Conservation (phyloP, 768 basidiomycete species). For the Neoboletus brunneissimus region DNA sequence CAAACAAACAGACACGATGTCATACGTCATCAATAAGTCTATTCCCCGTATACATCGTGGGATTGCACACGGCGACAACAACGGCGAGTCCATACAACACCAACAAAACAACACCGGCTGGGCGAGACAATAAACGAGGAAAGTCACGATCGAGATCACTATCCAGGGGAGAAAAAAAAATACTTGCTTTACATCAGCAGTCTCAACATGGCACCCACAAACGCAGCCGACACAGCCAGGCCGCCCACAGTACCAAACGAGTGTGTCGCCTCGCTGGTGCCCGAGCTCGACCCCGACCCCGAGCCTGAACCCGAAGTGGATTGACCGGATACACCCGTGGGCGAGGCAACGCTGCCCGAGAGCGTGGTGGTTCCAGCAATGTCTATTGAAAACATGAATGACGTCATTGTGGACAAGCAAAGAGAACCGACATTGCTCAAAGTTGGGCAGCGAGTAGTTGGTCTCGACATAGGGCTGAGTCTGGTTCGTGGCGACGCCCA, state of each 20-base stretch:
- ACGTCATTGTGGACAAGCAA: neutral
- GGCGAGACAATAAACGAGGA: no score
- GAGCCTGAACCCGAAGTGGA: conserved; percentile 7
- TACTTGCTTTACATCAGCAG: conserved; percentile 24
- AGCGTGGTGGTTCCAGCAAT: conserved; percentile 27
- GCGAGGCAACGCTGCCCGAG: neutral
- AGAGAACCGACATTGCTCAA: conserved; percentile 42
- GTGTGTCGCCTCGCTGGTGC: neutral
- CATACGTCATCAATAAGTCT: no score
- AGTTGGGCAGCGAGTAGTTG: conserved; percentile 40
- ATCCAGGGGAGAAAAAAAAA: no score
- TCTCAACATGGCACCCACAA: conserved; percentile 14
- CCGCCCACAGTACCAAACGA: conserved; percentile 5
- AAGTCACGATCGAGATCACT: no score
- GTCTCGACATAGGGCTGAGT: conserved; percentile 53
- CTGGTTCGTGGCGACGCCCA: conserved; percentile 50
- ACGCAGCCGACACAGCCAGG: conserved; percentile 14
- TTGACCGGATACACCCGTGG: conserved; percentile 3
- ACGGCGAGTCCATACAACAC: no score
- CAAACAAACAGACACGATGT: no score
- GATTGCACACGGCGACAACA: no score
- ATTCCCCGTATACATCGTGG: no score
- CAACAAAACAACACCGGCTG: no score
- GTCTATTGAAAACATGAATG: conserved; percentile 8
- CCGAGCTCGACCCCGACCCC: no score